Percentiles rank a stretch among this genome's conserved stretches.
These are phyloP conservation scores for Nephelium lappaceum DNA, from an alignment of 345 rosid genomes.

Conservation along the genomic window DNA sequence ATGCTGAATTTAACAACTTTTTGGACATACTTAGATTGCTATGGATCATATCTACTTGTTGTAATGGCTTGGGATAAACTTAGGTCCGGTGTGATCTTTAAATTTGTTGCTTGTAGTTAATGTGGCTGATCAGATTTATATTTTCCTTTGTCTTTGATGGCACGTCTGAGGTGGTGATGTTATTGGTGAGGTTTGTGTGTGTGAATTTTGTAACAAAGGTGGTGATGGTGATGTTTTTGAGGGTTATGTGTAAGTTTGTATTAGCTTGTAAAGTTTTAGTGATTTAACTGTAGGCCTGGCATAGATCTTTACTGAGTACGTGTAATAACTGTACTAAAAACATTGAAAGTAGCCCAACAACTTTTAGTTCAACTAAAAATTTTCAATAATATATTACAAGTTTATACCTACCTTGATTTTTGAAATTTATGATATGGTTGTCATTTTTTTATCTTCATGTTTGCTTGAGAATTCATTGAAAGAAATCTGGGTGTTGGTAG, in stretches of 20 bases:
- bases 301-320: background rate
- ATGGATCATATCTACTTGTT: background rate
- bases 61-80: background rate
- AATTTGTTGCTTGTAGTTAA: background rate
- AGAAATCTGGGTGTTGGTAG: background rate
- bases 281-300: background rate
- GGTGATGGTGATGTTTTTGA: background rate
- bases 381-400: background rate
- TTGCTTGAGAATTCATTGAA: background rate
- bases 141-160: background rate
- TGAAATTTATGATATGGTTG: background rate
- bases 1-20: background rate
- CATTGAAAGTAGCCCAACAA: background rate
- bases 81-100: background rate
- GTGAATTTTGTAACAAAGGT: background rate
- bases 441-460: no score
- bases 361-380: conserved; percentile 1
- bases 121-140: background rate
- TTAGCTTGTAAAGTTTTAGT: background rate
- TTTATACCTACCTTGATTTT: conserved; percentile 4
- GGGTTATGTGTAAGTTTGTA: background rate
- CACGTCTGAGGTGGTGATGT: background rate
- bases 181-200: background rate
- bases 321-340: background rate
- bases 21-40: background rate